Percentiles rank a stretch among this genome's conserved stretches.
Conservation (phyloP, 768 basidiomycete species). For the Boletus insuetus region DNA sequence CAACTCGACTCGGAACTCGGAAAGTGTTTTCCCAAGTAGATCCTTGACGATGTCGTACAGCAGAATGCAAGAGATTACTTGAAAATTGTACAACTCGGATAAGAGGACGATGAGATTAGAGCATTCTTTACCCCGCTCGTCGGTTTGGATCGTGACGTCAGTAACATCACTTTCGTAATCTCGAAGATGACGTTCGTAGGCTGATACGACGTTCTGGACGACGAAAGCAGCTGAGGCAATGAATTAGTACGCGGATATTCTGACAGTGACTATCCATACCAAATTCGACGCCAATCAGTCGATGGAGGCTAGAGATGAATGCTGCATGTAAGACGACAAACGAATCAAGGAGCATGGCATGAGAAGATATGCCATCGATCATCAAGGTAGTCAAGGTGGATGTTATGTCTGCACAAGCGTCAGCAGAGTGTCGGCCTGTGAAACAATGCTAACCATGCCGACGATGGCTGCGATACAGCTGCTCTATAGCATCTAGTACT, state of each 20-base stretch:
- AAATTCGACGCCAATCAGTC: constrained; percentile 82
- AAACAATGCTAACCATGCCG: constrained; percentile 60
- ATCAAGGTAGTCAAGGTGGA: constrained; percentile 73
- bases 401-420: constrained; percentile 64
- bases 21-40: constrained; percentile 61
- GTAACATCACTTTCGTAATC: constrained; percentile 23
- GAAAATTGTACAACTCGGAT: constrained; percentile 94
- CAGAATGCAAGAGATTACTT: constrained; percentile 85
- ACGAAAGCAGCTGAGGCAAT: constrained; percentile 68
- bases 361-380: constrained; percentile 74
- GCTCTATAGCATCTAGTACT: constrained; percentile 73
- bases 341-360: constrained; percentile 80
- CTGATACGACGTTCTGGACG: constrained; percentile 65
- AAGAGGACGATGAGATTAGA: constrained; percentile 85
- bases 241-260: background rate
- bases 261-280: constrained; percentile 48
- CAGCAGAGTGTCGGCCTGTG: constrained; percentile 1
- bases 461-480: constrained; percentile 69
- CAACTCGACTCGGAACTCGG: constrained; percentile 83
- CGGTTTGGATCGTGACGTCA: constrained; percentile 23
- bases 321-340: constrained; percentile 88
- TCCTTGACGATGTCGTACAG: constrained; percentile 86
- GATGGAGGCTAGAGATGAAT: constrained; percentile 77
- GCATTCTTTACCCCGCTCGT: constrained; percentile 74
- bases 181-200: constrained; percentile 61